Percentiles rank a stretch among this genome's conserved stretches.
phyloP scores from a whole-genome alignment of 305 asterid species.

The Fraxinus sp. region DNA sequence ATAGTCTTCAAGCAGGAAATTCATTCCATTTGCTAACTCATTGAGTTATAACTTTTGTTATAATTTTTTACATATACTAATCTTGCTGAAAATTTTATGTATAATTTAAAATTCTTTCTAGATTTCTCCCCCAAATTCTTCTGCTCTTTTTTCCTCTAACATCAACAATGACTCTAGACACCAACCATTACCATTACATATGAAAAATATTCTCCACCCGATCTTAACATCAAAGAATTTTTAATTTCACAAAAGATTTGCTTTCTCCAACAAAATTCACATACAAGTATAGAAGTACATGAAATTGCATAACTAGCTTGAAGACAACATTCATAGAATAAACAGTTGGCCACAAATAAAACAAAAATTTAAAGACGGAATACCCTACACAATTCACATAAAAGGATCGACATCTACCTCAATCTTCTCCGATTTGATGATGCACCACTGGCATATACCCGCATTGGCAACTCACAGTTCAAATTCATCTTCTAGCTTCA shows the following conservation, averaged over 20 bases:
- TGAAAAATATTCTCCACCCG: constrained; percentile 4
- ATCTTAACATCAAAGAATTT: constrained; percentile 23
- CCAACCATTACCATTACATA: not conserved
- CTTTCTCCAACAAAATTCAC: constrained; percentile 31
- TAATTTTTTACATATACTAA: not conserved
- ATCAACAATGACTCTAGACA: not conserved
- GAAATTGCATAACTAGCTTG: constrained; percentile 27
- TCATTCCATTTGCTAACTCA: not conserved
- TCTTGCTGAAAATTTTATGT: not conserved
- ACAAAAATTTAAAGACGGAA: constrained; percentile 19
- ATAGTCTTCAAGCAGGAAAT: not conserved
- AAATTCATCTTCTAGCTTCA: constrained; percentile 88
- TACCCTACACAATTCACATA: constrained; percentile 27
- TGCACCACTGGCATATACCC: constrained; percentile 7
- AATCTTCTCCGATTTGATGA: constrained; percentile 23
- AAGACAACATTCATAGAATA: constrained; percentile 8
- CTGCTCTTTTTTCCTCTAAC: not conserved
- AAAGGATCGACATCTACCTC: constrained; percentile 29
- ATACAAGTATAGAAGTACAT: constrained; percentile 22
- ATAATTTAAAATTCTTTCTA: not conserved
- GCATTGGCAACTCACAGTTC: constrained; percentile 49
- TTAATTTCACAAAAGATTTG: constrained; percentile 22
- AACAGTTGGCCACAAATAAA: constrained; percentile 7
- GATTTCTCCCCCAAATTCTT: not conserved
- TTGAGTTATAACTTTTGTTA: not conserved